A percentile compares a stretch with the other conserved stretches of the same genome.
phyloP scores from a whole-genome alignment of 2,329 filamentous ascomycete genomes.

The Neofusicoccum sp. region DNA sequence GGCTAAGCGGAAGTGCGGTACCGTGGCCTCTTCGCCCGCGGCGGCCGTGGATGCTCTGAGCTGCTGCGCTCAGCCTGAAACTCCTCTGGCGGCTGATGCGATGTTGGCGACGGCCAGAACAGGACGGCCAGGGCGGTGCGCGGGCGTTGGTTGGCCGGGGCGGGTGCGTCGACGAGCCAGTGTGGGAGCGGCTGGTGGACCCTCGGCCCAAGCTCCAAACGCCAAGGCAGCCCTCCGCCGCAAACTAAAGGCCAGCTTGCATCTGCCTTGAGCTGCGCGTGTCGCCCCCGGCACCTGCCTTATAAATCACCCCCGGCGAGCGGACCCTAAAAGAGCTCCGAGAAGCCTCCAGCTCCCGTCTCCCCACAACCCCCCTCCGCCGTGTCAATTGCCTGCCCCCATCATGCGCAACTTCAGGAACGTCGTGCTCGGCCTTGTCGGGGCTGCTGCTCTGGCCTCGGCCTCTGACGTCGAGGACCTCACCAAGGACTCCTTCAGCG shows the following conservation, averaged over 20 bases:
- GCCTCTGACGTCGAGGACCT: constrained; percentile 83
- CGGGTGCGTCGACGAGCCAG: neutral
- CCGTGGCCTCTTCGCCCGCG: constrained; percentile 1
- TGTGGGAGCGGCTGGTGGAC: neutral
- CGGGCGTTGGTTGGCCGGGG: neutral
- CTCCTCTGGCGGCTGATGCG: too few species aligned
- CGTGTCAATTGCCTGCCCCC: constrained; percentile 4
- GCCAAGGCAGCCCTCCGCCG: constrained; percentile 17
- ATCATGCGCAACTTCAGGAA: constrained; percentile 29
- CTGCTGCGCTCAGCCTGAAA: too few species aligned
- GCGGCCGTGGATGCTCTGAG: neutral
- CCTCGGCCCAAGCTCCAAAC: constrained; percentile 20
- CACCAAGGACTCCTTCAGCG: constrained; percentile 82
- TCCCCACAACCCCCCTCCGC: neutral
- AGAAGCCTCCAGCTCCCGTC: neutral
- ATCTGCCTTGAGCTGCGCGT: neutral
- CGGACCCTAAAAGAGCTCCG: constrained; percentile 11
- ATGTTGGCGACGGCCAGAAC: too few species aligned
- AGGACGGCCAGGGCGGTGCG: neutral
- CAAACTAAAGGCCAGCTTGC: constrained; percentile 21
- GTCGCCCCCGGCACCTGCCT: constrained; percentile 14
- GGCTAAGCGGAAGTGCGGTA: constrained; percentile 1
- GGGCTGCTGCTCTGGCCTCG: constrained; percentile 61
- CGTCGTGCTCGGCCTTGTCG: constrained; percentile 44
- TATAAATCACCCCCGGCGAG: constrained; percentile 16